A percentile compares a stretch with the other conserved stretches of the same genome.
These are phyloP conservation scores for Meripilus lineatus DNA, from an alignment of 1,284 basidiomycete species.

Conservation along the genomic window DNA sequence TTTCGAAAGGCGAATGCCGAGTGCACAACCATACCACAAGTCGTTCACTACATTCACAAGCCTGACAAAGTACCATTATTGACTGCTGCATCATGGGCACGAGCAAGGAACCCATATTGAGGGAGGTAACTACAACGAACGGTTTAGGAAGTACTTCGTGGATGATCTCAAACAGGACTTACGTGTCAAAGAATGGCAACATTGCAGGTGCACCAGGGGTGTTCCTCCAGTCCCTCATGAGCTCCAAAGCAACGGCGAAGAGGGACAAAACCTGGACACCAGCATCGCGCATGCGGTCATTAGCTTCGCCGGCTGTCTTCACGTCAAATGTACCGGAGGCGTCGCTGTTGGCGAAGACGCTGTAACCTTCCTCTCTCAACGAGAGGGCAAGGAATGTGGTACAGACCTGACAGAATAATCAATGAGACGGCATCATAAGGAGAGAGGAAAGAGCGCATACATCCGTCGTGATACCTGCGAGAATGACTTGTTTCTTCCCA, in stretches of 20 bases:
- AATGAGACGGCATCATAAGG: not conserved
- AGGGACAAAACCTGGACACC: conserved; percentile 38
- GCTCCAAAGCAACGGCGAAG: conserved; percentile 36
- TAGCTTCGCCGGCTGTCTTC: conserved; percentile 36
- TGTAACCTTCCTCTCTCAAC: conserved; percentile 37
- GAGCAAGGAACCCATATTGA: conserved; percentile 33
- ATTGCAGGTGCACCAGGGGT: conserved; percentile 35
- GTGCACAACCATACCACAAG: too few relatives aligned
- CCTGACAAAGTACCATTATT: conserved; percentile 24
- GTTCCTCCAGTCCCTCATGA: conserved; percentile 43
- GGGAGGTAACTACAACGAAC: conserved; percentile 29
- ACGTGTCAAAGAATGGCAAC: conserved; percentile 38
- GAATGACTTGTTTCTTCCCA: conserved; percentile 43
- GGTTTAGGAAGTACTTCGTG: conserved; percentile 2
- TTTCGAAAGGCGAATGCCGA: too few relatives aligned
- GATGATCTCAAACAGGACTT: conserved; percentile 11
- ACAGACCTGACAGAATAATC: conserved; percentile 32
- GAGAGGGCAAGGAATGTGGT: conserved; percentile 41
- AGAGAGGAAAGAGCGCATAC: conserved; percentile 24
- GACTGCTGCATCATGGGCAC: conserved; percentile 35
- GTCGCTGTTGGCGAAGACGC: conserved; percentile 40
- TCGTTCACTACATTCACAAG: not conserved
- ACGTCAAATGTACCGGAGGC: conserved; percentile 36
- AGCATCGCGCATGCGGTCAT: conserved; percentile 39
- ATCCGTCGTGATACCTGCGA: conserved; percentile 44